These are phyloP conservation scores for Selaginella moellendorffii DNA, from an alignment of 75 land plant species.

Conservation along the genomic window DNA sequence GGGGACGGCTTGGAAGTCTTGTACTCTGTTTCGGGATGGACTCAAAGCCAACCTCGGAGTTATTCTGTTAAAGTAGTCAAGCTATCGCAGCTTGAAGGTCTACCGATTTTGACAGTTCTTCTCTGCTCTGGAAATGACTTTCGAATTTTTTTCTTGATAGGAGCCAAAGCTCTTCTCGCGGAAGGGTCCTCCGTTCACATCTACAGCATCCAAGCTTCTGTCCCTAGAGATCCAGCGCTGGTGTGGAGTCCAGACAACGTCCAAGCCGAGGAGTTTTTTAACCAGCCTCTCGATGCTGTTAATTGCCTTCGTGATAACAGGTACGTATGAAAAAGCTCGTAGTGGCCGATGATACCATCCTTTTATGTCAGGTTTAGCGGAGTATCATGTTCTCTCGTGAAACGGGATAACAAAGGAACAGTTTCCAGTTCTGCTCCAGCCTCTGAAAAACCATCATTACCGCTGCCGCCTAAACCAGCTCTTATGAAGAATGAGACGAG, in stretches of 20 bases:
- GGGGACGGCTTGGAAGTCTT: slow-evolving; percentile 42
- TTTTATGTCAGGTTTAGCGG: slow-evolving; percentile 34
- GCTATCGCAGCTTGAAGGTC: slow-evolving; percentile 54
- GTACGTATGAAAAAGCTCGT: slow-evolving; percentile 26
- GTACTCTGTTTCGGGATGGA: slow-evolving; percentile 70
- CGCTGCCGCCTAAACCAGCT: neutral
- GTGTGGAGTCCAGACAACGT: slow-evolving; percentile 71
- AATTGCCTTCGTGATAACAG: slow-evolving; percentile 90
- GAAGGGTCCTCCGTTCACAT: slow-evolving; percentile 52
- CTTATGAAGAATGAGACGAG: slow-evolving; percentile 9
- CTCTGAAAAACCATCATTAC: neutral
- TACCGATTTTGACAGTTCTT: neutral
- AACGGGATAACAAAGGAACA: slow-evolving; percentile 27
- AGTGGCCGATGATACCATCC: neutral
- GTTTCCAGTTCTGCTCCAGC: slow-evolving; percentile 11
- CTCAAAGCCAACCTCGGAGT: slow-evolving; percentile 33
- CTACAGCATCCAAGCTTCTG: slow-evolving; percentile 71
- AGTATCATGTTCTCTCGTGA: slow-evolving; percentile 41
- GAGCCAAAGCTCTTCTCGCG: slow-evolving; percentile 38
- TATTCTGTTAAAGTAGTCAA: slow-evolving; percentile 54
- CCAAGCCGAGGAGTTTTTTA: slow-evolving; percentile 70
- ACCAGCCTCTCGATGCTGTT: slow-evolving; percentile 43
- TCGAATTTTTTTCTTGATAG: slow-evolving; percentile 23
- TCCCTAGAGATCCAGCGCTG: slow-evolving; percentile 76
- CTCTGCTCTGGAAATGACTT: neutral